These are phyloP conservation scores for Penicillium roqueforti DNA, from an alignment of 495 filamentous ascomycete genomes.

Conservation along the genomic window DNA sequence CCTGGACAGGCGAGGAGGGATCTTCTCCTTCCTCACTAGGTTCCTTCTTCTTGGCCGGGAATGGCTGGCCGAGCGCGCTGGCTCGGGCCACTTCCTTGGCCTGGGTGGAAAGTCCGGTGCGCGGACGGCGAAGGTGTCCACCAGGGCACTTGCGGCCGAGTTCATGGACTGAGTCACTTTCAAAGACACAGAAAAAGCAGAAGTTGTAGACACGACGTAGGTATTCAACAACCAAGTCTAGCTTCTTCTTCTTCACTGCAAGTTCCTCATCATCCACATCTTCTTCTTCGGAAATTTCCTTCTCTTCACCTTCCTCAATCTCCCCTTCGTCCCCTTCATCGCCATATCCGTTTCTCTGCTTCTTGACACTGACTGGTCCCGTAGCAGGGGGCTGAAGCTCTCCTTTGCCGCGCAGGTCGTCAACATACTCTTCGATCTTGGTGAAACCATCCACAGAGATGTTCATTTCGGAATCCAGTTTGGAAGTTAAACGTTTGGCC, in stretches of 20 bases:
- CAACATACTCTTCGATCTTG: conserved; percentile 82
- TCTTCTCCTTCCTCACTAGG: conserved; percentile 61
- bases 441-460: conserved; percentile 59
- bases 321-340: conserved; percentile 70
- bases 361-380: conserved; percentile 53
- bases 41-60: conserved; percentile 74
- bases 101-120: conserved; percentile 72
- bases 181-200: conserved; percentile 99
- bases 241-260: conserved; percentile 89
- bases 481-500: conserved; percentile 67
- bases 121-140: conserved; percentile 87
- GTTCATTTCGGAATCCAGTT: conserved; percentile 78
- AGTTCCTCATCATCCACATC: conserved; percentile 86
- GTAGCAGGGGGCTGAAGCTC: conserved; percentile 65
- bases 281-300: conserved; percentile 74
- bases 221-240: conserved; percentile 95
- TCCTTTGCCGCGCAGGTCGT: conserved; percentile 68
- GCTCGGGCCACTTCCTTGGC: conserved; percentile 83
- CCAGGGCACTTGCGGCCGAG: conserved; percentile 93
- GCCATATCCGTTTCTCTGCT: conserved; percentile 54
- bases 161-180: conserved; percentile 95
- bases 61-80: conserved; percentile 72
- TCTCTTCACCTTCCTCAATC: conserved; percentile 64
- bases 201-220: conserved; percentile 95
- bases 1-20: conserved; percentile 54